Percentiles rank a stretch among this genome's conserved stretches.
Evolutionary conservation across 257 asterid species (phyloP).

Genomic region (Jaltomata sinuosa): DNA sequence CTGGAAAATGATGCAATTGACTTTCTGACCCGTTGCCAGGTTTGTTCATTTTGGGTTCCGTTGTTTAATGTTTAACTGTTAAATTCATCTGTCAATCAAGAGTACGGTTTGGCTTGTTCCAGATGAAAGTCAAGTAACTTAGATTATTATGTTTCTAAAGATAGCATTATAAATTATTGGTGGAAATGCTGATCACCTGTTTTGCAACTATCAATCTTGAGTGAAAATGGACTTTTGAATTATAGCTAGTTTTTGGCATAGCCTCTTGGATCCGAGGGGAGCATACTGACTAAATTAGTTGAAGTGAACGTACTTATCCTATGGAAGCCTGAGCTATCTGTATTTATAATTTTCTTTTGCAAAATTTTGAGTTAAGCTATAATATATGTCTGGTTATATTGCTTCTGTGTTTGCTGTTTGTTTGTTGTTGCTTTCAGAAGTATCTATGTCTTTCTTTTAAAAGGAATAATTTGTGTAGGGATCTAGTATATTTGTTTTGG

Average conservation of each 20-base stretch:
- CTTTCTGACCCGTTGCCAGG: conserved; percentile 84
- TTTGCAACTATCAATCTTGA: neutral
- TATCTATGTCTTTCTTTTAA: neutral
- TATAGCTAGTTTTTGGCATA: neutral
- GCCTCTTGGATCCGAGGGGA: neutral
- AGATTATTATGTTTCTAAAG: neutral
- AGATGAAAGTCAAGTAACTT: neutral
- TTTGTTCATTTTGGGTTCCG: conserved; percentile 8
- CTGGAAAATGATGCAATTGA: conserved; percentile 51
- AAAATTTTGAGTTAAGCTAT: too few species aligned
- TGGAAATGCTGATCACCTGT: neutral
- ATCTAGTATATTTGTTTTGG: neutral
- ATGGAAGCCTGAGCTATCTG: neutral
- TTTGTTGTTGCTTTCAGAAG: too few species aligned
- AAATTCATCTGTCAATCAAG: neutral
- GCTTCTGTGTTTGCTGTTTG: too few species aligned
- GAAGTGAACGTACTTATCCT: neutral
- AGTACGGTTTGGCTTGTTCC: neutral
- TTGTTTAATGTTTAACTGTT: neutral
- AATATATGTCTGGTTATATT: too few species aligned
- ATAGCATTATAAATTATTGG: neutral
- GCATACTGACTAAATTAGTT: neutral
- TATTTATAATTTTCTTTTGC: neutral
- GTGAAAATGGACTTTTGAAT: neutral
- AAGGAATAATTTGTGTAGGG: neutral